Evolutionary conservation across 345 rosid species (phyloP), one percentile per base, ranked within the genome.

Genomic region (Gossypium ekmanianum): DNA sequence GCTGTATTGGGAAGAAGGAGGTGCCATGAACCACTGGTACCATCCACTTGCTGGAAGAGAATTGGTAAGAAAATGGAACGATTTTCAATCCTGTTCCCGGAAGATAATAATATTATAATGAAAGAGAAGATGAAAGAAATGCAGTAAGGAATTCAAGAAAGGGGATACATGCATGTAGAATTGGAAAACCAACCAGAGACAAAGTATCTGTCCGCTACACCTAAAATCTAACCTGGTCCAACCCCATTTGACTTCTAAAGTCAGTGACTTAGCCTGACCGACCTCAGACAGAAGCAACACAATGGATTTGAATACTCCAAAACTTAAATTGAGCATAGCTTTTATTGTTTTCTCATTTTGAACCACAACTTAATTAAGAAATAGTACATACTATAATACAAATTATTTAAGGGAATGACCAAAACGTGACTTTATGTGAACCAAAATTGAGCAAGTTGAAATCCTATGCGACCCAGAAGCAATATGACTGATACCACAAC

Each of bases 1-100:
- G 99, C 94, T n/a, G 97, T 76, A 16, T 84, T 86, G 51, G 99
- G 99, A 68, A 85, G 90, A 80, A 95, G 92, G 80, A 83, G 88
- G 82, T 88, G 89, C 99, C 98, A 95, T 48, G 97, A 88, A 82
- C 90, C 89, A 74, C 83, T 79, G 66, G 78, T 72, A 77, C 92
- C 90, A 72, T 85, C 92, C 29, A 83, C 99, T 88, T 95, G 97
- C 76, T 90, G 92, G 82, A 87, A 88, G 65, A 77, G 98, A 77
- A 93, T 82, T 58, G 98, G 93, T 80, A 93, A 84, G 81, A 88
- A 93, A 88, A 91, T 81, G 54, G 99, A 95, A 68, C 88, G 94
- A 76, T 95, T 91, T 82, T 95, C 99, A 81, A 95, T 90, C 91
- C 99, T 95, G 92, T 79, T 75, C 26, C 11, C 56, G 73, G 50